Conservation (phyloP, 2,329 filamentous ascomycete genomes). For the Colletotrichum brevisporum region DNA sequence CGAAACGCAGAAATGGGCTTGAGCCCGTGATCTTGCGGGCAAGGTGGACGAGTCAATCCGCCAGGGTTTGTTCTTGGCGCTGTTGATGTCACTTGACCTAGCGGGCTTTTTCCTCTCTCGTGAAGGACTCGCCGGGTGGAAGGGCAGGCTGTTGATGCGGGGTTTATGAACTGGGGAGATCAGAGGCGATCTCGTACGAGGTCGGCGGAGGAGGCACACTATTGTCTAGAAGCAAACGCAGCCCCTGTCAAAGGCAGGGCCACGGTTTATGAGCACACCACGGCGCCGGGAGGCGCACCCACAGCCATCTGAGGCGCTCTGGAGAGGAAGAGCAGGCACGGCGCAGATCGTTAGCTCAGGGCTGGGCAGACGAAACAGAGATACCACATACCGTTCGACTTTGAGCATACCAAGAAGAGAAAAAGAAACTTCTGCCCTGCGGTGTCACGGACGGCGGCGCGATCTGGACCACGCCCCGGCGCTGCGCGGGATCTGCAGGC, state of each 20-base stretch:
- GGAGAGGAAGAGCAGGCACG: neutral
- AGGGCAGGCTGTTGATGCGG: too few species aligned
- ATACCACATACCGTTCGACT: neutral
- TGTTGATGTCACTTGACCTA: too few species aligned
- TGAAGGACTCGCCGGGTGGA: too few species aligned
- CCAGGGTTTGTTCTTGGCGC: neutral
- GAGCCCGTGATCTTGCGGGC: conserved; percentile 13
- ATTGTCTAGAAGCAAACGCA: neutral
- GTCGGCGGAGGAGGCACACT: neutral
- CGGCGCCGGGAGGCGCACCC: neutral
- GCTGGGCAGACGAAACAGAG: too few species aligned
- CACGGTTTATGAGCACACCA: neutral
- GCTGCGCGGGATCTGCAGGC: too few species aligned
- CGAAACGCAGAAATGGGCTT: conserved; percentile 59
- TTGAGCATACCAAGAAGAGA: too few species aligned
- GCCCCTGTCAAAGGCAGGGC: neutral
- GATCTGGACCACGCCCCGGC: too few species aligned
- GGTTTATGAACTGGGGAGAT: too few species aligned
- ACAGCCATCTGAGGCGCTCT: neutral
- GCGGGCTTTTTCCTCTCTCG: too few species aligned
- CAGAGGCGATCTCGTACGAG: neutral
- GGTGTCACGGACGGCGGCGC: too few species aligned
- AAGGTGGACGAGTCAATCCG: neutral
- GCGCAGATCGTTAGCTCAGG: too few species aligned
- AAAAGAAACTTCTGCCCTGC: too few species aligned